These are phyloP conservation scores for Fusarium mexicanum DNA, from an alignment of 2,329 filamentous ascomycete species.

Conservation along the genomic window DNA sequence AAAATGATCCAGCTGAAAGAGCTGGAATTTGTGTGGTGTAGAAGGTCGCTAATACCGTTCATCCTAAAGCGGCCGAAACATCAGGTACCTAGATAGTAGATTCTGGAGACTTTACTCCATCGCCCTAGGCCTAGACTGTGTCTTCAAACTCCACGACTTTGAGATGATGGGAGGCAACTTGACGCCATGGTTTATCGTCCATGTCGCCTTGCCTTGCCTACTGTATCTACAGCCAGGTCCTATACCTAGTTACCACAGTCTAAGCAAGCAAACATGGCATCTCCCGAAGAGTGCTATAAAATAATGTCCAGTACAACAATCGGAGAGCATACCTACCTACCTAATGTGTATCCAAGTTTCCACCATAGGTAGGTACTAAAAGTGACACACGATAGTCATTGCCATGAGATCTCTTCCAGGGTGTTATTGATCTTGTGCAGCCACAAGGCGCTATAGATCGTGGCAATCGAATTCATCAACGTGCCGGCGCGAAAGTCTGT, in stretches of 20 bases:
- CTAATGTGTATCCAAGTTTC: no score
- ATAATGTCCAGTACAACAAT: not conserved
- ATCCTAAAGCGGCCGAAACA: slow-evolving; percentile 4
- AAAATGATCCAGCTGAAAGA: not conserved
- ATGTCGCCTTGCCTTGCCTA: not conserved
- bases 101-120: slow-evolving; percentile 3
- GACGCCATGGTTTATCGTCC: slow-evolving; percentile 6
- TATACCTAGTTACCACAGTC: not conserved
- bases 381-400: no score
- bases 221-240: not conserved
- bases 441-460: slow-evolving; percentile 13
- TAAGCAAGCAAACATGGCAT: not conserved
- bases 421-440: not conserved
- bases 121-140: slow-evolving; percentile 9
- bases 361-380: not conserved
- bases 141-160: slow-evolving; percentile 4
- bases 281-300: not conserved
- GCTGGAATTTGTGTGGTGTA: slow-evolving; percentile 20
- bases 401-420: not conserved
- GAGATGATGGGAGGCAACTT: slow-evolving; percentile 1
- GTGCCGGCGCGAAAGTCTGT: slow-evolving; percentile 22
- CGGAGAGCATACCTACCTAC: not conserved
- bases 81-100: not conserved
- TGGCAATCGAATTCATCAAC: slow-evolving; percentile 27
- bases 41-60: not conserved